Base-by-base conservation (phyloP, 306 rosid genomes). In the Inga laurina region DNA sequence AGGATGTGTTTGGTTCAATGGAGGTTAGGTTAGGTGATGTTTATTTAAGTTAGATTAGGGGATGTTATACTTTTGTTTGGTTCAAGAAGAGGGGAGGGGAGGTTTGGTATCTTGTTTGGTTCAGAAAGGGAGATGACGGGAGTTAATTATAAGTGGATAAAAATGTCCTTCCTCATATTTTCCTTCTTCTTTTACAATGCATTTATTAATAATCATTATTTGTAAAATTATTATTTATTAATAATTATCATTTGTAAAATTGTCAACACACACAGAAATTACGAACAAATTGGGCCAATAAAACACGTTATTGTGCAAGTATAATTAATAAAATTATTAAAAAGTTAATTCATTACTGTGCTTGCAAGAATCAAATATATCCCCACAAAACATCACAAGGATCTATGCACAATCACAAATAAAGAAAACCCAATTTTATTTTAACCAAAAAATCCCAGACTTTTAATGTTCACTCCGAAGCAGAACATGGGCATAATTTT, bases 371-470 rank as follows among this genome's bases (percentile, higher is more conserved):
- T 37, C 62, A 75, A 21, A 39, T 62, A 62, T 70, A 11, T 39
- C 45, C 32, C 49, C 21, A 77, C 61, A 97, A 97, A 87, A 97
- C 99, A 78, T 97, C 94, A 98, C 98, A 97, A 67, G 99, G 98
- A 97, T 97, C 99, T 97, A 90, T 97, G 97, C 98, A 97, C 92
- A 86, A 81, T 86, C 84, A 52, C 73, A 12, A 81, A 72, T 67
- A 18, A 8, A 18, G 67, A 46, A 78, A 72, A 76, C 56, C 65
- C 64, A 81, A 84, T 34, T 67, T 32, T 77, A 79, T 56, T 83
- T 82, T 8, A 82, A 32, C 44, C 37, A 24, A 39, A 61, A 87
- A 82, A 79, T 15, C 75, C 43, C 52, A 10, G 52, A 18, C 85
- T 84, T 82, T n/a, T 72, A 24, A 0, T 52, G 14, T 35, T 81